These are phyloP conservation scores for Gaultheria prostrata DNA, from an alignment of 148 eudicot species.

Conservation along the genomic window DNA sequence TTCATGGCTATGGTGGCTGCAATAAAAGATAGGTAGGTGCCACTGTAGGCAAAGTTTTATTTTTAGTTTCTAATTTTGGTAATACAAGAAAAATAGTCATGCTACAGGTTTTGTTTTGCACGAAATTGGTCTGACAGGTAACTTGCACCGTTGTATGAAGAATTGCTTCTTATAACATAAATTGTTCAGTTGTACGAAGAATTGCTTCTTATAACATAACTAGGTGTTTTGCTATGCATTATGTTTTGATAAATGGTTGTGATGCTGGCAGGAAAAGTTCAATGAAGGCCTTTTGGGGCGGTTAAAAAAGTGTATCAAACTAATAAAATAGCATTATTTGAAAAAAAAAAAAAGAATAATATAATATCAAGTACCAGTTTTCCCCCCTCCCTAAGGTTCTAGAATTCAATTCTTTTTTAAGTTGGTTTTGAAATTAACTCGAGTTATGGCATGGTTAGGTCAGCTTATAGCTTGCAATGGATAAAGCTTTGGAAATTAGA, in stretches of 20 bases:
- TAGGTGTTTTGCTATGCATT: neutral
- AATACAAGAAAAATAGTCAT: neutral
- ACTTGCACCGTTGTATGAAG: neutral
- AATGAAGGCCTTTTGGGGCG: neutral
- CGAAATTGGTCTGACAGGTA: neutral
- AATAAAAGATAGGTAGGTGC: conserved; percentile 74
- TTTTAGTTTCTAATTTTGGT: neutral
- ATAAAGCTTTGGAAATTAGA: neutral
- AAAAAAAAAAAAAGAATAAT: neutral
- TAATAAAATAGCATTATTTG: neutral
- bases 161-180: neutral
- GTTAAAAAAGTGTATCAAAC: neutral
- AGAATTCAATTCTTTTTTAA: neutral
- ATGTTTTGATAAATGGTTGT: neutral
- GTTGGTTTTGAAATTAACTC: neutral
- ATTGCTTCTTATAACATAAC: neutral
- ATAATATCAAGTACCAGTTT: neutral
- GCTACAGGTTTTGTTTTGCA: neutral
- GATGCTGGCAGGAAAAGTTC: neutral
- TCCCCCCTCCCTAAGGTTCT: neutral
- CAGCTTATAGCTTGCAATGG: neutral
- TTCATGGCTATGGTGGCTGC: conserved; percentile 86
- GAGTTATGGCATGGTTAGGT: neutral
- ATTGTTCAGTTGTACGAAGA: neutral
- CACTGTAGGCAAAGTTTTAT: neutral